Percentiles rank a stretch among this genome's conserved stretches.
Evolutionary conservation across 306 rosid species (phyloP).

Genomic region (Lotus japonicus): DNA sequence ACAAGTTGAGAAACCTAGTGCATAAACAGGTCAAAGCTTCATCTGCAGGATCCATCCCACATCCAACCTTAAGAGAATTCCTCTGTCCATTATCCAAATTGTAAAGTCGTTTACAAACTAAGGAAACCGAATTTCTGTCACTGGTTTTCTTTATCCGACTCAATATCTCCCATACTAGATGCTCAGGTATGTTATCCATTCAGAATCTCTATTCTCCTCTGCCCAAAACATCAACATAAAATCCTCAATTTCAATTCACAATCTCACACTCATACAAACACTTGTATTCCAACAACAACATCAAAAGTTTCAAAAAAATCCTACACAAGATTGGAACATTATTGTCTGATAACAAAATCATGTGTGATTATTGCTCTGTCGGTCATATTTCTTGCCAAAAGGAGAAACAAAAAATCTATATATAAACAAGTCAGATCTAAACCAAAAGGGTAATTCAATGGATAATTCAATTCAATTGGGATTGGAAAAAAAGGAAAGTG

Average conservation of each 20-base stretch:
- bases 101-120: constrained; percentile 51
- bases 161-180: constrained; percentile 80
- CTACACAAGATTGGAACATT: neutral
- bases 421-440: neutral
- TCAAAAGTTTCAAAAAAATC: neutral
- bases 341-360: neutral
- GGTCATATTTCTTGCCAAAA: too few species aligned
- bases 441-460: neutral
- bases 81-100: constrained; percentile 64
- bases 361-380: neutral
- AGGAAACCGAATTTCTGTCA: constrained; percentile 59
- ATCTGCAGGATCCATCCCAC: constrained; percentile 86
- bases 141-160: constrained; percentile 46
- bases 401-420: neutral
- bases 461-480: neutral
- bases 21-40: constrained; percentile 66
- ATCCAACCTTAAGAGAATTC: constrained; percentile 60
- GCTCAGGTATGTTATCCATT: constrained; percentile 79
- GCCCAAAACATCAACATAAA: neutral
- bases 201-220: neutral
- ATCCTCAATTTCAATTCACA: too few species aligned
- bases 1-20: constrained; percentile 56
- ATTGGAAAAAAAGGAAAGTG: neutral
- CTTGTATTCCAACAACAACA: neutral
- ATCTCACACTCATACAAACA: neutral